These are phyloP conservation scores for Podospora conica DNA, from an alignment of 495 filamentous ascomycete species.

Conservation along the genomic window DNA sequence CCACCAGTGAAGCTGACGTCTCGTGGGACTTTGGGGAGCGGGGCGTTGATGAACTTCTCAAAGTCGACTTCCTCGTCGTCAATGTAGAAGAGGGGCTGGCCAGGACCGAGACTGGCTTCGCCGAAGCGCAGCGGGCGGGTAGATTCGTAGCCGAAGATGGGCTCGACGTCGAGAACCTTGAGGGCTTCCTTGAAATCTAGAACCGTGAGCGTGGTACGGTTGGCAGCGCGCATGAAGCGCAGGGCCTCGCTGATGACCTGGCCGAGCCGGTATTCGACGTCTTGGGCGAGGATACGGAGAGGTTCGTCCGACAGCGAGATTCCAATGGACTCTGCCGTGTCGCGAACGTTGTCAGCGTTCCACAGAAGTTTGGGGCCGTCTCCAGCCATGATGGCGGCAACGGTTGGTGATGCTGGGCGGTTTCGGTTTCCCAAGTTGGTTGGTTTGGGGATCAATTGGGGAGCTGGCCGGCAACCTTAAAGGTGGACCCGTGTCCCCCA, in stretches of 20 bases:
- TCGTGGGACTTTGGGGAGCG: slow-evolving; percentile 88
- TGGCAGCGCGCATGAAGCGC: slow-evolving; percentile 87
- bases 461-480: background rate
- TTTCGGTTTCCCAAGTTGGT: background rate
- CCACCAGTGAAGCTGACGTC: slow-evolving; percentile 86
- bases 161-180: slow-evolving; percentile 82
- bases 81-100: slow-evolving; percentile 94
- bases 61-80: slow-evolving; percentile 99
- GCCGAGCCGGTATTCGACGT: slow-evolving; percentile 89
- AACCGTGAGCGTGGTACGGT: slow-evolving; percentile 74
- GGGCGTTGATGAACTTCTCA: slow-evolving; percentile 95
- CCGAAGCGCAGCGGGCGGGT: slow-evolving; percentile 81
- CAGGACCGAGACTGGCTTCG: slow-evolving; percentile 86
- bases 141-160: slow-evolving; percentile 91
- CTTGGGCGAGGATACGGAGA: slow-evolving; percentile 75
- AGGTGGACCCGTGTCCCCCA: background rate
- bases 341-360: slow-evolving; percentile 92
- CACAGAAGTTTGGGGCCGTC: slow-evolving; percentile 54
- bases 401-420: background rate
- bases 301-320: slow-evolving; percentile 77
- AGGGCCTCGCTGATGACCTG: slow-evolving; percentile 90
- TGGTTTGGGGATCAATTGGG: background rate
- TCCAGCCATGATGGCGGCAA: slow-evolving; percentile 3
- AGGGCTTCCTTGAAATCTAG: slow-evolving; percentile 81
- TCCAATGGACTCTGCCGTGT: slow-evolving; percentile 93